Base-by-base conservation (phyloP, 225 moss, liverwort and hornwort species). In the Straminergon stramineum region DNA sequence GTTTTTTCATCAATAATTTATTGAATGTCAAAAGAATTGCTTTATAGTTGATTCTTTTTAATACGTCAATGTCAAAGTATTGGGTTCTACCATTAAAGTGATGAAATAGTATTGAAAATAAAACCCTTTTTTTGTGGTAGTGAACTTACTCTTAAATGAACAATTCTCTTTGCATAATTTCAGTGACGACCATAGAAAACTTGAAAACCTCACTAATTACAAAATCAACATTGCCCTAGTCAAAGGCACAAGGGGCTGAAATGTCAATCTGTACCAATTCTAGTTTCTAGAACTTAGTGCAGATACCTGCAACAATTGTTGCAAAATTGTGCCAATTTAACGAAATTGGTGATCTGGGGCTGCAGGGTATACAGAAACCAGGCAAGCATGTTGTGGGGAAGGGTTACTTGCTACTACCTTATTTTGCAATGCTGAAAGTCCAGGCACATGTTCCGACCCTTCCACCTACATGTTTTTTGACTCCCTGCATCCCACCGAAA, bases 381-480 rank as follows among this genome's bases (percentile, higher is more conserved):
- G 89, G 74, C 90, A 73, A 14, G 93, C 89, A 15, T 94, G 94
- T 81, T 93, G 94, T 79, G 94, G 86, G 51, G 69, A 90, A 77
- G 94, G 94, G 22, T 32, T 87, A 23, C 9, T 93, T 4, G 43
- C 93, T 6, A 55, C 84, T 13, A 5, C 67, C 24, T 35, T 24
- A 2, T 91, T 94, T 24, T 94, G 93, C 89, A 93, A 94, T 45
- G 7, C 91, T 6, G 1, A 7, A 5, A 93, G 58, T 58, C 13
- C 2, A 73, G 93, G 93, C n/a, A 93, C 92, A 69, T 94, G 93
- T 67, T 75, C 88, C 3, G 82, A 94, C 68, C 91, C 93, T n/a
- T 91, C 94, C 15, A 87, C 83, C 5, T 92, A 84, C 18, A 83
- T 94, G 84, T 93, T 94, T 66, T 94, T 94, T 13, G 94, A 94